Percentiles rank a stretch among this genome's conserved stretches.
These are phyloP conservation scores for Lasiodiplodia sp. DNA, from an alignment of 2,329 filamentous ascomycete genomes.

Conservation along the genomic window DNA sequence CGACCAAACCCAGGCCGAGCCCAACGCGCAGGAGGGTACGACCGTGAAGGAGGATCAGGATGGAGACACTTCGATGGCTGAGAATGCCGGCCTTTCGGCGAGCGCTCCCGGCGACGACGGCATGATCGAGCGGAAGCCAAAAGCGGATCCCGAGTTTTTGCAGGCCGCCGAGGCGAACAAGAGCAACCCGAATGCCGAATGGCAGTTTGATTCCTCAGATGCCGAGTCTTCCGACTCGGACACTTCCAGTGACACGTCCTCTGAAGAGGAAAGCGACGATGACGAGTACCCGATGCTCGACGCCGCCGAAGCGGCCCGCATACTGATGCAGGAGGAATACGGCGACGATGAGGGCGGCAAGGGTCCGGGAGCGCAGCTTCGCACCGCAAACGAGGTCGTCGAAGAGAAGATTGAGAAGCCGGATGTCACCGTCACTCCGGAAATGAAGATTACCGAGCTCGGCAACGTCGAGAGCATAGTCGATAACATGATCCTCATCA, in stretches of 20 bases:
- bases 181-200: slow-evolving; percentile 71
- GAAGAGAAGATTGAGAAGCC: slow-evolving; percentile 66
- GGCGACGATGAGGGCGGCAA: slow-evolving; percentile 78
- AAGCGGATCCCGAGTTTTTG: slow-evolving; percentile 51
- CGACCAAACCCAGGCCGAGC: background rate
- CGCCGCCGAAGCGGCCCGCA: slow-evolving; percentile 81
- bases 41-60: background rate
- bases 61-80: slow-evolving; percentile 7
- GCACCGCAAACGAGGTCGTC: slow-evolving; percentile 82
- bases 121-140: slow-evolving; percentile 30
- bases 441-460: slow-evolving; percentile 78
- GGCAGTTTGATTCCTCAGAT: slow-evolving; percentile 72
- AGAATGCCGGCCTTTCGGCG: background rate
- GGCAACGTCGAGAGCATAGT: slow-evolving; percentile 80
- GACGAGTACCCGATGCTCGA: slow-evolving; percentile 72
- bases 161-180: slow-evolving; percentile 54
- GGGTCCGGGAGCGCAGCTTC: slow-evolving; percentile 65
- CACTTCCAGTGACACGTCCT: slow-evolving; percentile 55
- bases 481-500: slow-evolving; percentile 79
- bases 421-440: slow-evolving; percentile 75
- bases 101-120: slow-evolving; percentile 7
- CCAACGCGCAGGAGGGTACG: slow-evolving; percentile 25
- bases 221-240: slow-evolving; percentile 65
- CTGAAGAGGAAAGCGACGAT: slow-evolving; percentile 62
- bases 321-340: slow-evolving; percentile 83